Evolutionary conservation across 352 stramenopile genomes (phyloP), one percentile per base, ranked within the genome.

Genomic region (Phytophthora aleatoria): DNA sequence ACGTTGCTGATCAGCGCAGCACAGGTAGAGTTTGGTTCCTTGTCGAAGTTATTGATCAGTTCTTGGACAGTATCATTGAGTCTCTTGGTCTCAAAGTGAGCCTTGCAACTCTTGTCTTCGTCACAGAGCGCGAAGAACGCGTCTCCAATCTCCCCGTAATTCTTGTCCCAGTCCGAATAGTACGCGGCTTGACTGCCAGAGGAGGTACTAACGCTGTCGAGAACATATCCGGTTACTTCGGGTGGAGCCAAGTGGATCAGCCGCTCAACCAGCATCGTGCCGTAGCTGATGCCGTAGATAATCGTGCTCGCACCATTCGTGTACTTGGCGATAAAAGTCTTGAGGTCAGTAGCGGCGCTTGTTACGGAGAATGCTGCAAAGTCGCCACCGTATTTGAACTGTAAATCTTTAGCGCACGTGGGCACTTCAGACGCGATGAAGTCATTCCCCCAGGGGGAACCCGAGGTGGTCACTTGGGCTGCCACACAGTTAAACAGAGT

Each of bases 211-310:
- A 85, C 51, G 3, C 73, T 76, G 59, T 87, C 74, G 1, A 89
- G 52, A 16, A 85, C 64, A 44, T 79, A 87, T 5, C 79, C 75
- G 1, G 44, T 62, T 39, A 89, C 63, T 5, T 60, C 38, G 3
- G 48, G 26, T 0, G 70, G 69, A 16, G 63, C 67, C 5, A 89
- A 45, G 45, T 85, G 75, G 26, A 89, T 83, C 7, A 86, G 33
- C 0, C 79, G 72, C 35, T 86, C 74, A 6, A 77, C 67, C 12
- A 86, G 55, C 31, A 67, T 78, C 24, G 79, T 77, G 33, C 77
- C 77, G 58, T 89, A 89, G 69, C 79, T 85, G 7, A 79, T 61
- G n/a, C 77, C 80, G 27, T 87, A 83, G 6, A 87, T 55, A 15
- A 69, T 82, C 4, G 61, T 70, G 9, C 73, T 51, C 0, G 12